Base-by-base conservation (phyloP, 768 basidiomycete genomes). In the Mycena polygramma region DNA sequence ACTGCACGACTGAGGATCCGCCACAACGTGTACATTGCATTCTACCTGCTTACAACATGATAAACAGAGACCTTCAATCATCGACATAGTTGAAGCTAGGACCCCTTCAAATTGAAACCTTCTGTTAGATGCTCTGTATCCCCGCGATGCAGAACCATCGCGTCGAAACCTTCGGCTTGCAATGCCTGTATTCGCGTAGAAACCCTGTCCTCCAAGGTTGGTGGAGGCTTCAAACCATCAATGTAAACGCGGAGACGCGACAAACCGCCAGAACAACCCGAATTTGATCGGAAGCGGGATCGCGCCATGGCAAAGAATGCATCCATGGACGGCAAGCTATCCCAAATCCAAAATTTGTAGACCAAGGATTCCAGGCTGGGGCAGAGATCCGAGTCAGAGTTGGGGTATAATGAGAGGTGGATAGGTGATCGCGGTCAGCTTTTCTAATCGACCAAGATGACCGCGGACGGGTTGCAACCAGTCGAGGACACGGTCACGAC, bases 221-320 rank as follows among this genome's bases (percentile, higher is more conserved):
- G n/a, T n/a, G n/a, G n/a, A n/a, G n/a, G n/a, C n/a, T n/a, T n/a
- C n/a, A n/a, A n/a, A n/a, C n/a, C n/a, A n/a, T n/a, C n/a, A n/a
- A n/a, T n/a, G n/a, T 57, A 57, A 17, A 57, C 20, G 36, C 55
- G 55, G 55, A 57, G 55, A 37, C 55, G 24, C 20, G 37, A 57
- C 55, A 57, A 57, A 37, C 37, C 37, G 41, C 55, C 37, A 57
- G 39, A 57, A 57, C 37, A 9, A n/a, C 19, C 37, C 22, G 55
- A 39, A 37, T 3, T 57, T 57, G 55, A 37, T 41, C 55, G 55
- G 55, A 57, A 57, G 37, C 55, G 55, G 37, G 55, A 57, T 15
- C 17, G n/a, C 37, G 55, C 55, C 55, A 57, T 57, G 37, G 55
- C 55, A n/a, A 57, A 57, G 55, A 57, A 57, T 3, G 55, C 36